These are phyloP conservation scores for Yamadazyma conglobata DNA, from an alignment of 1,139 yeast genomes.

Conservation along the genomic window DNA sequence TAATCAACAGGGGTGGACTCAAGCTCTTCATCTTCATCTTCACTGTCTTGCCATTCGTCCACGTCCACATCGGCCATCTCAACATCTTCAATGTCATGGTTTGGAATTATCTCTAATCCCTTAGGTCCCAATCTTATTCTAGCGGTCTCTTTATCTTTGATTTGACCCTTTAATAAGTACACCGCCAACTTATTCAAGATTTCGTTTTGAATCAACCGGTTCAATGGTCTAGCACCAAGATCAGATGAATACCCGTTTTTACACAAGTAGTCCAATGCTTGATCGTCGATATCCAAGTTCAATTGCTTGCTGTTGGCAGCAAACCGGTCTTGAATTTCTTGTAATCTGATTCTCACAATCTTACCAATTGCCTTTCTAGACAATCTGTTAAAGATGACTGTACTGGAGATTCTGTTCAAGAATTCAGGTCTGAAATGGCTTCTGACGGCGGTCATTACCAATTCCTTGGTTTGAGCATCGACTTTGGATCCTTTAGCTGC, in stretches of 20 bases:
- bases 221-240: conserved; percentile 96
- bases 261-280: conserved; percentile 77
- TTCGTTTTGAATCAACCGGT: conserved; percentile 87
- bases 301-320: conserved; percentile 77
- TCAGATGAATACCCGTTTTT: conserved; percentile 87
- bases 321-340: conserved; percentile 83
- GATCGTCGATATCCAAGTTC: conserved; percentile 62
- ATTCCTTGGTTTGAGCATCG: conserved; percentile 61
- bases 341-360: conserved; percentile 81
- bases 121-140: conserved; percentile 55
- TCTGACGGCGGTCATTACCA: conserved; percentile 83
- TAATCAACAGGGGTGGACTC: conserved; percentile 19
- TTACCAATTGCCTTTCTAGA: conserved; percentile 88
- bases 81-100: conserved; percentile 67
- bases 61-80: conserved; percentile 55
- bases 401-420: conserved; percentile 90
- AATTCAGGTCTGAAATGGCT: conserved; percentile 96
- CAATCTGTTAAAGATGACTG: conserved; percentile 86
- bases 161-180: conserved; percentile 81
- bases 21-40: conserved; percentile 50
- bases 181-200: conserved; percentile 85
- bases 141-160: conserved; percentile 83
- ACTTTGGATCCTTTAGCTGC: conserved; percentile 64
- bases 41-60: conserved; percentile 53
- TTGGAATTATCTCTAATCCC: conserved; percentile 79